A percentile compares a stretch with the other conserved stretches of the same genome.
These are phyloP conservation scores for Erythrobasidium hasegawianum DNA, from an alignment of 1,284 basidiomycete genomes.

Conservation along the genomic window DNA sequence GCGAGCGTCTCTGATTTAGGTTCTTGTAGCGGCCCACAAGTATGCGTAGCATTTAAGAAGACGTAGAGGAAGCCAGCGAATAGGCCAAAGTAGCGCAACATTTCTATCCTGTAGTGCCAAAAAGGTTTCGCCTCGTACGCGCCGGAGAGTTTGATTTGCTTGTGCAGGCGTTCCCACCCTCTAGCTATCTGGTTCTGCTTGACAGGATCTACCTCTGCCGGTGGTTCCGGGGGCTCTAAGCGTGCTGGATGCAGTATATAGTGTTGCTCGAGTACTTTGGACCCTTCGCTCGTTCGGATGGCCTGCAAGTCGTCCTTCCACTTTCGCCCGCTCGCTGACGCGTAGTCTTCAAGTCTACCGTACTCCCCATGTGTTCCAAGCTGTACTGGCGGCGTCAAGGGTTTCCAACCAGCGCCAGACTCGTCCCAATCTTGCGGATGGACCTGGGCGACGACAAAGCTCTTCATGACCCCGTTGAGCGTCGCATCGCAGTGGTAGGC, in stretches of 20 bases:
- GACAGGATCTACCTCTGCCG: constrained; percentile 21
- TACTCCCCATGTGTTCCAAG: constrained; percentile 67
- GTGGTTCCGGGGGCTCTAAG: constrained; percentile 38
- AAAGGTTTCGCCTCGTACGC: constrained; percentile 71
- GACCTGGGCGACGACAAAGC: constrained; percentile 72
- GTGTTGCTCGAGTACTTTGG: not conserved
- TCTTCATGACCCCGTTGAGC: constrained; percentile 59
- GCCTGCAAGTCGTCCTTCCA: constrained; percentile 27
- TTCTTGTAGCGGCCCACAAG: constrained; percentile 26
- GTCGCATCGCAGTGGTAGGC: constrained; percentile 80
- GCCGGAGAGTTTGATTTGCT: constrained; percentile 69
- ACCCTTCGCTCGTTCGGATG: not conserved
- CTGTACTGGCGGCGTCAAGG: constrained; percentile 83
- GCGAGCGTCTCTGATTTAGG: constrained; percentile 42
- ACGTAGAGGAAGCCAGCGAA: constrained; percentile 60
- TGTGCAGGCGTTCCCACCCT: constrained; percentile 74
- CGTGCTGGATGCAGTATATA: constrained; percentile 24
- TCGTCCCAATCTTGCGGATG: constrained; percentile 54
- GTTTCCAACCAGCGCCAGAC: constrained; percentile 61
- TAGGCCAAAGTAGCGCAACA: constrained; percentile 69
- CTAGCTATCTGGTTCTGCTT: constrained; percentile 37
- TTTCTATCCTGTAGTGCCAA: constrained; percentile 83
- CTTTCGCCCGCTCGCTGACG: constrained; percentile 50
- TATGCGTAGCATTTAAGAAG: constrained; percentile 53
- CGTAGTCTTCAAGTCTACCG: constrained; percentile 31